phyloP scores from a whole-genome alignment of 2,329 filamentous ascomycete genomes.

The Boeremia lycopersici region DNA sequence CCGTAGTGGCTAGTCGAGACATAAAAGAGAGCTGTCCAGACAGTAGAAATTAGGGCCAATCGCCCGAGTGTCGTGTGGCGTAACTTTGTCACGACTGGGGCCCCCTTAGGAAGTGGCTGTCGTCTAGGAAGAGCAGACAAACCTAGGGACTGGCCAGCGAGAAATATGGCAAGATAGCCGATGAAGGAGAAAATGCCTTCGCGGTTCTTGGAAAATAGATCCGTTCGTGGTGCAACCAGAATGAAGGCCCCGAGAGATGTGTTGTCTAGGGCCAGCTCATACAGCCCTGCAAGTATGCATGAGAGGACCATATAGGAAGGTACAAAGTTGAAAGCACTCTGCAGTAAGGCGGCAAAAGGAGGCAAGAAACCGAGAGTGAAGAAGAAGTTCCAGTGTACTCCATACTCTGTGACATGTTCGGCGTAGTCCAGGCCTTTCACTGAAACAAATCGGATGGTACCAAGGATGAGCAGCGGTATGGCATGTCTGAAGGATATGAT shows the following conservation, averaged over 20 bases:
- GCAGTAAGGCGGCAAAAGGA: conserved; percentile 84
- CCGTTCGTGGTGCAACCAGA: conserved; percentile 76
- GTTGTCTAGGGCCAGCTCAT: conserved; percentile 74
- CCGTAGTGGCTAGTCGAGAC: conserved; percentile 75
- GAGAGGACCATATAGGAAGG: conserved; percentile 80
- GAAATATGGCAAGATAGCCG: conserved; percentile 93
- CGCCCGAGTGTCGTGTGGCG: conserved; percentile 65
- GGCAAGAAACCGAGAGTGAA: conserved; percentile 90
- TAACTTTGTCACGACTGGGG: conserved; percentile 53
- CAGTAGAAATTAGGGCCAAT: conserved; percentile 66
- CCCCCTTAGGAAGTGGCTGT: conserved; percentile 52
- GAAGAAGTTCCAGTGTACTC: conserved; percentile 99
- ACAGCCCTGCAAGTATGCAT: conserved; percentile 69
- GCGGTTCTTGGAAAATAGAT: conserved; percentile 85
- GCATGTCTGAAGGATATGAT: conserved; percentile 76
- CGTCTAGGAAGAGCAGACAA: conserved; percentile 74
- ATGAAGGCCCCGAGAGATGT: conserved; percentile 83
- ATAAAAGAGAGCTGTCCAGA: conserved; percentile 75
- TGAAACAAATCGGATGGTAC: conserved; percentile 79
- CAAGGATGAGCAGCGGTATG: conserved; percentile 79
- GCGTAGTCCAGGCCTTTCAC: conserved; percentile 96
- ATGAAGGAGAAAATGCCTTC: conserved; percentile 95
- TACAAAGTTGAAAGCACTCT: conserved; percentile 70
- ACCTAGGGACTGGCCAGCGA: conserved; percentile 84
- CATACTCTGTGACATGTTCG: conserved; percentile 96